Evolutionary conservation across 148 eudicot species (phyloP).

Genomic region (Polygonum aviculare): DNA sequence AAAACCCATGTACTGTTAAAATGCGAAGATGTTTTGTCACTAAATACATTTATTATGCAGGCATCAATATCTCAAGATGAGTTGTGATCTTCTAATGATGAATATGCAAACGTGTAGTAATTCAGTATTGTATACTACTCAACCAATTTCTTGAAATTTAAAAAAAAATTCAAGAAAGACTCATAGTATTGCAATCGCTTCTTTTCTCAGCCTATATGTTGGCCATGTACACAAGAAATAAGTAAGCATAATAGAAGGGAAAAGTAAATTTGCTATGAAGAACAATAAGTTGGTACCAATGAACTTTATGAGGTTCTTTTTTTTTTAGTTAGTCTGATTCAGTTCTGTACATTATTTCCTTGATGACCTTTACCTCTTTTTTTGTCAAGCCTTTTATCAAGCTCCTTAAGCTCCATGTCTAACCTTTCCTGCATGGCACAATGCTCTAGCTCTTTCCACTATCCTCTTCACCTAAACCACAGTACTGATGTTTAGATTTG

Average conservation of each 20-base stretch:
- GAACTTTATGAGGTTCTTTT: not conserved
- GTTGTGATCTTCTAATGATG: too few relatives aligned
- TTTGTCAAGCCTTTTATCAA: conserved; percentile 78
- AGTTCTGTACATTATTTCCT: not conserved
- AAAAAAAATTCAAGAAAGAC: too few relatives aligned
- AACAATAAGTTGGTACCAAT: not conserved
- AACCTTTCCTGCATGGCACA: conserved; percentile 81
- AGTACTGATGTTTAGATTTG: not conserved
- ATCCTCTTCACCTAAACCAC: conserved; percentile 51
- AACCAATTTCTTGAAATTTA: too few relatives aligned
- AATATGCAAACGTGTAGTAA: too few relatives aligned
- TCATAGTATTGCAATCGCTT: conserved; percentile 84
- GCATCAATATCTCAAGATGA: too few relatives aligned
- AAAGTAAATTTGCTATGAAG: not conserved
- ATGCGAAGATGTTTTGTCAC: too few relatives aligned
- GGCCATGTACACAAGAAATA: not conserved
- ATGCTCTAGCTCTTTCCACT: conserved; percentile 87
- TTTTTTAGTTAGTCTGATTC: too few relatives aligned
- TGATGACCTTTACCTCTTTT: conserved; percentile 56
- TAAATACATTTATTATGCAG: too few relatives aligned
- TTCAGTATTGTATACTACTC: too few relatives aligned
- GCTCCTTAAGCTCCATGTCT: conserved; percentile 77
- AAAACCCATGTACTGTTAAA: too few relatives aligned
- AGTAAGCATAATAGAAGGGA: not conserved
- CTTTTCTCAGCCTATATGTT: conserved; percentile 74